Conservation (phyloP, 345 rosid genomes). For the Eucalyptus dawsonii region DNA sequence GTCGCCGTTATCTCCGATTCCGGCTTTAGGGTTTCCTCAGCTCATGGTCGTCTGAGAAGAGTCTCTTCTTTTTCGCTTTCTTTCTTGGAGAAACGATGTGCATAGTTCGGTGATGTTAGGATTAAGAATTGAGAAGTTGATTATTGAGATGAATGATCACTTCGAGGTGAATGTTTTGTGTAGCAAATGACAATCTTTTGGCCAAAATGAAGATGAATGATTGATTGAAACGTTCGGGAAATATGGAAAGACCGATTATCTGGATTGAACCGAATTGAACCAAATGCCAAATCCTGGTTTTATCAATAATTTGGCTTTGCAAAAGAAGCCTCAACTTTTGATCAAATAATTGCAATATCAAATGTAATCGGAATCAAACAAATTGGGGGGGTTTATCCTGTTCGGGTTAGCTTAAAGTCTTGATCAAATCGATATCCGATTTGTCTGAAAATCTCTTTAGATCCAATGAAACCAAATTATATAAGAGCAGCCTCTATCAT, state of each 20-base stretch:
- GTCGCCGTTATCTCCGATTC: constrained; percentile 51
- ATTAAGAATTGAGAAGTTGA: background rate
- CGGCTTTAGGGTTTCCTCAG: constrained; percentile 9
- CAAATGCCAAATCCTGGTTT: background rate
- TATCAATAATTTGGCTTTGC: background rate
- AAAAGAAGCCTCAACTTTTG: background rate
- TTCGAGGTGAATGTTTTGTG: background rate
- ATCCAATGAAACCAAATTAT: background rate
- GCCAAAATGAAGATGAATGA: background rate
- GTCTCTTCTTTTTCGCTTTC: background rate
- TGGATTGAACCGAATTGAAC: background rate
- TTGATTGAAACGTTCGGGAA: background rate
- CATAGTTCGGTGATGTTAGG: background rate
- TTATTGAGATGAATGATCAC: background rate
- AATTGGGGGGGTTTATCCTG: background rate
- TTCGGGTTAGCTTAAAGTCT: background rate
- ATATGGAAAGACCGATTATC: background rate
- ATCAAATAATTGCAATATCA: background rate
- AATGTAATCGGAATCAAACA: background rate
- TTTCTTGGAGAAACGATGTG: background rate
- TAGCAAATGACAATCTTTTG: background rate
- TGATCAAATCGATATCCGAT: background rate
- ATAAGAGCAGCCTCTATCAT: background rate
- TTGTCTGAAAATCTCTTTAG: background rate
- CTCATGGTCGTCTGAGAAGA: constrained; percentile 4